Base-by-base conservation (phyloP, 176 grass and related monocot genomes). In the Puccinellia tenuiflora region DNA sequence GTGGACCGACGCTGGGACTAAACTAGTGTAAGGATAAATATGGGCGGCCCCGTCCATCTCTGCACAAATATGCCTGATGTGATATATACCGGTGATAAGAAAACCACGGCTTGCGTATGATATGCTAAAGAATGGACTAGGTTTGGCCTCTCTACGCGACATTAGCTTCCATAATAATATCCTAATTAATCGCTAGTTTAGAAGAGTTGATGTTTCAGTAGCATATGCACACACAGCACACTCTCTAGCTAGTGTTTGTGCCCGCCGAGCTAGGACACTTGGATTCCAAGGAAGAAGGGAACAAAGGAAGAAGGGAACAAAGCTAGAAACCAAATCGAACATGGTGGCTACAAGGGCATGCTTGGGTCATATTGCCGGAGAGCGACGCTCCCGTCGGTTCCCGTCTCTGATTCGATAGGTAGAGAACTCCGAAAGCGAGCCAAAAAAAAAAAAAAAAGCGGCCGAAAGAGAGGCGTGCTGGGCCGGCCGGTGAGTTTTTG, bases 361-460 rank as follows among this genome's bases (percentile, higher is more conserved):
- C 66, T 18, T 61, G 68, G 81, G 4, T 35, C 25, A 60, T 75
- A 14, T 39, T 33, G 52, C 72, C 5, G 75, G 47, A 57, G 16
- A 69, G 87, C 82, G 87, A 89, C 88, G 79, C 70, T 21, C 16
- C 83, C 43, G 43, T 82, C 71, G 6, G 75, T 56, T 83, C 28
- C 35, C 59, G 51, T 39, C 81, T 69, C 63, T 71, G 34, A 42
- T 85, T 71, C 7, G 75, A 52, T 18, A 9, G 17, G 3, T 25
- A 67, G 20, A 39, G 1, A 60, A 7, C 22, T 29, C 13, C 43
- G 9, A 28, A 28, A 50, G 20, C 10, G 12, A 9, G 34, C 8
- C 46, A 2, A 34, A 20, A 50, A 14, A 50, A 20, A 50, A 14
- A 50, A 78, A 31, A 63, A 50, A 78, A 20, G 22, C 56, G 29